phyloP scores from a whole-genome alignment of 441 rosid species.

The Brassica hybrid region DNA sequence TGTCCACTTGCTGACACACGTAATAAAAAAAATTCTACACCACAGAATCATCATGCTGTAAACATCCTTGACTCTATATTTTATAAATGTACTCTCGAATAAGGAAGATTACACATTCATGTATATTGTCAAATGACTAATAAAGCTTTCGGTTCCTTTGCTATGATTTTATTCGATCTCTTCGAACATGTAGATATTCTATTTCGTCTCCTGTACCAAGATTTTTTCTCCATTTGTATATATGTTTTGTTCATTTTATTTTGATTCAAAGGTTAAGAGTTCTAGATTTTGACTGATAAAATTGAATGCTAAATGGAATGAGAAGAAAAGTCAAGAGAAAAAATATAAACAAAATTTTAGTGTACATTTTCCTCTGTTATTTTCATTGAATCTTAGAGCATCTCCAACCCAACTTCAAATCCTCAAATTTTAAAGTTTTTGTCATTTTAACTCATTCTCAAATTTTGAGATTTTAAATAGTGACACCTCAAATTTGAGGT shows the following conservation, averaged over 20 bases:
- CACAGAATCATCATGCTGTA: background rate
- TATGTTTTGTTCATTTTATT: background rate
- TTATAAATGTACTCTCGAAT: slow-evolving; percentile 15
- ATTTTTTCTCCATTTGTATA: background rate
- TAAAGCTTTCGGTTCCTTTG: slow-evolving; percentile 22
- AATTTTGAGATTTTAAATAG: too few relatives aligned
- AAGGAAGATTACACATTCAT: slow-evolving; percentile 21
- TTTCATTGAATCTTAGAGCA: background rate
- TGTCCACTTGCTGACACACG: background rate
- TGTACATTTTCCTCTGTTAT: background rate
- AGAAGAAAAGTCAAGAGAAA: background rate
- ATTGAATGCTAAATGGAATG: background rate
- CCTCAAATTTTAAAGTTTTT: too few relatives aligned
- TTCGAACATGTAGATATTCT: background rate
- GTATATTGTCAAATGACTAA: slow-evolving; percentile 29
- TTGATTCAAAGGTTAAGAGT: background rate
- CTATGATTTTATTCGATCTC: slow-evolving; percentile 33
- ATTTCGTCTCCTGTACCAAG: background rate
- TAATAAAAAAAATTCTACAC: background rate
- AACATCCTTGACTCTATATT: background rate
- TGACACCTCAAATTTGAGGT: too few relatives aligned
- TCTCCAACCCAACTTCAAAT: too few relatives aligned
- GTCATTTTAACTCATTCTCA: too few relatives aligned
- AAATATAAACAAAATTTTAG: background rate
- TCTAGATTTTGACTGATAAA: background rate